phyloP scores from a whole-genome alignment of 2,329 filamentous ascomycete genomes.

The Ophioceras dolichostomum region DNA sequence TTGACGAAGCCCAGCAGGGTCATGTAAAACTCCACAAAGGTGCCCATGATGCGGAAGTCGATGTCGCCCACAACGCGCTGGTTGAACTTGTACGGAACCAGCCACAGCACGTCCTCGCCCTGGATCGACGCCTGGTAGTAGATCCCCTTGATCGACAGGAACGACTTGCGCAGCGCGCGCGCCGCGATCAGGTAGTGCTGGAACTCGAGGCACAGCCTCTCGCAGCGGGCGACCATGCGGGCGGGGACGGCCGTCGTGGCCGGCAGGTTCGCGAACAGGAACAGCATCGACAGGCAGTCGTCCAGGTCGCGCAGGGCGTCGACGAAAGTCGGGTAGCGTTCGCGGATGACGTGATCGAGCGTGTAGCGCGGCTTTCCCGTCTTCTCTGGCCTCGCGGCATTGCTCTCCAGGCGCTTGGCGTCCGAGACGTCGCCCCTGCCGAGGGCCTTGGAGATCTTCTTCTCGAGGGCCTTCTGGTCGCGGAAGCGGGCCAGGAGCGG shows the following conservation, averaged over 20 bases:
- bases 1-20: slow-evolving; percentile 93
- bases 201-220: slow-evolving; percentile 87
- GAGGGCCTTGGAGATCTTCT: slow-evolving; percentile 91
- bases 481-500: slow-evolving; percentile 89
- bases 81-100: slow-evolving; percentile 96
- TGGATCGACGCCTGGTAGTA: slow-evolving; percentile 98
- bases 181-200: slow-evolving; percentile 95
- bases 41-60: slow-evolving; percentile 98
- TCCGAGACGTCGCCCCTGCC: slow-evolving; percentile 85
- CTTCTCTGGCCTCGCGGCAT: slow-evolving; percentile 81
- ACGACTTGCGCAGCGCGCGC: slow-evolving; percentile 85
- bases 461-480: slow-evolving; percentile 91
- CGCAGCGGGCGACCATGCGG: slow-evolving; percentile 92
- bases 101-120: slow-evolving; percentile 92
- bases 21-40: slow-evolving; percentile 98
- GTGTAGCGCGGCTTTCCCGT: slow-evolving; percentile 82
- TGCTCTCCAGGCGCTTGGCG: slow-evolving; percentile 73
- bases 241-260: slow-evolving; percentile 80
- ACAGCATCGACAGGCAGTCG: slow-evolving; percentile 92
- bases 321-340: slow-evolving; percentile 94
- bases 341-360: slow-evolving; percentile 92
- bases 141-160: slow-evolving; percentile 97
- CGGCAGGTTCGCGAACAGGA: slow-evolving; percentile 92
- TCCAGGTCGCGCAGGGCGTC: slow-evolving; percentile 91
- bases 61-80: slow-evolving; percentile 88